These are phyloP conservation scores for Emericellopsis terricola DNA, from an alignment of 495 filamentous ascomycete genomes.

Conservation along the genomic window DNA sequence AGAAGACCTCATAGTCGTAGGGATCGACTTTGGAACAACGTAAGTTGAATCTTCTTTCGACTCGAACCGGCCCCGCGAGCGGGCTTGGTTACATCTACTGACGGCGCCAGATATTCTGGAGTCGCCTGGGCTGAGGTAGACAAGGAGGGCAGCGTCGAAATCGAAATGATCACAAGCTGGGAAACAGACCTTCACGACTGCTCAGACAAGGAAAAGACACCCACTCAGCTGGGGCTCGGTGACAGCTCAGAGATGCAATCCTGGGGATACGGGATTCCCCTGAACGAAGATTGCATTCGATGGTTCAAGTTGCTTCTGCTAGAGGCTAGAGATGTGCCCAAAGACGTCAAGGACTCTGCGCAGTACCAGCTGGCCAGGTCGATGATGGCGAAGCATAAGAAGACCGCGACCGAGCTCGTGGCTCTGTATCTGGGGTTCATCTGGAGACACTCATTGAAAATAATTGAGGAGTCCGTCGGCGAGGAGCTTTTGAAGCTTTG, in stretches of 20 bases:
- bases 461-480: conserved; percentile 5
- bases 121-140: conserved; percentile 5
- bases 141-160: conserved; percentile 1
- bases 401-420: conserved; percentile 6
- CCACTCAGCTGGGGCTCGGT: conserved; percentile 5
- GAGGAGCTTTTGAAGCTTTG: conserved; percentile 1
- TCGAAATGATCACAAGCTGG: conserved; percentile 6
- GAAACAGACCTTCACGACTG: not conserved
- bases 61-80: no score
- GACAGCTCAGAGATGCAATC: not conserved
- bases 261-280: conserved; percentile 11
- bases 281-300: conserved; percentile 5
- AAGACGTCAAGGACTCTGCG: conserved; percentile 2
- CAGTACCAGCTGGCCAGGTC: conserved; percentile 4
- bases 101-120: conserved; percentile 4
- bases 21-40: conserved; percentile 11
- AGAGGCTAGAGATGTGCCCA: conserved; percentile 8
- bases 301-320: conserved; percentile 18
- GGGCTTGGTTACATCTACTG: not conserved
- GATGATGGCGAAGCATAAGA: conserved; percentile 4
- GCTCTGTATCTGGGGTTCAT: conserved; percentile 9
- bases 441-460: conserved; percentile 7
- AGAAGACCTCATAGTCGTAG: conserved; percentile 4
- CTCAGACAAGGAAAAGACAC: conserved; percentile 7
- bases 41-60: conserved; percentile 2